Conservation (phyloP, 495 filamentous ascomycete species). For the Friedmanniomyces simplex region DNA sequence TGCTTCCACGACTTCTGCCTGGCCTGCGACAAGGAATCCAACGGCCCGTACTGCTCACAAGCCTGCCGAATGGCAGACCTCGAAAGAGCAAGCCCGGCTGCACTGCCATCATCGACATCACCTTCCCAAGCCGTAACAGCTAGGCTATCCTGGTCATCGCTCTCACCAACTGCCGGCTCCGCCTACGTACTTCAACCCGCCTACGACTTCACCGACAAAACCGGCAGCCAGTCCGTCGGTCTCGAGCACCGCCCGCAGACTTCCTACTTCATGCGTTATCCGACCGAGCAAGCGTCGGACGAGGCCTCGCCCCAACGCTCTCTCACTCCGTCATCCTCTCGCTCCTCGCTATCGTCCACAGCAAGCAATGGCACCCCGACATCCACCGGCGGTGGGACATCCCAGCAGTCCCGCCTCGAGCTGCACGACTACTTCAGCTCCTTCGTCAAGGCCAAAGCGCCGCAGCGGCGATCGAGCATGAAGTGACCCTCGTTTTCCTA, state of each 20-base stretch:
- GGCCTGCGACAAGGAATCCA: conserved; percentile 83
- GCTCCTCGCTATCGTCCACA: conserved; percentile 73
- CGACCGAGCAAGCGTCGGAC: conserved; percentile 6
- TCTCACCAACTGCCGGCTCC: conserved; percentile 1
- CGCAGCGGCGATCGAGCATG: conserved; percentile 46
- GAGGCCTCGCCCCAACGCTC: conserved; percentile 17
- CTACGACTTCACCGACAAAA: conserved; percentile 29
- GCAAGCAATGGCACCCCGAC: conserved; percentile 38
- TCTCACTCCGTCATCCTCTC: conserved; percentile 72
- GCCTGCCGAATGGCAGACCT: conserved; percentile 81
- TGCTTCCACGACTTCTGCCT: conserved; percentile 95
- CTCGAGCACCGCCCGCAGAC: neutral
- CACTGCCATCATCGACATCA: neutral
- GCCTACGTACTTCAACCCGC: conserved; percentile 49
- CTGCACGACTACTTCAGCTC: conserved; percentile 76
- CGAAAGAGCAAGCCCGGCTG: conserved; percentile 44
- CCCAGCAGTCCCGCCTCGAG: conserved; percentile 67
- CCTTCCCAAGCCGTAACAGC: neutral
- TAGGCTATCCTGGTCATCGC: conserved; percentile 2
- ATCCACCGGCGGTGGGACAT: conserved; percentile 28
- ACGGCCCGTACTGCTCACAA: conserved; percentile 82
- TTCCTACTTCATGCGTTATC: conserved; percentile 22
- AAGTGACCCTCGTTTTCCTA: neutral
- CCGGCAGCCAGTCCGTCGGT: conserved; percentile 10
- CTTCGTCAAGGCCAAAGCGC: conserved; percentile 71